Evolutionary conservation across 2,329 filamentous ascomycete genomes (phyloP).

Genomic region (Aureobasidium subglaciale): DNA sequence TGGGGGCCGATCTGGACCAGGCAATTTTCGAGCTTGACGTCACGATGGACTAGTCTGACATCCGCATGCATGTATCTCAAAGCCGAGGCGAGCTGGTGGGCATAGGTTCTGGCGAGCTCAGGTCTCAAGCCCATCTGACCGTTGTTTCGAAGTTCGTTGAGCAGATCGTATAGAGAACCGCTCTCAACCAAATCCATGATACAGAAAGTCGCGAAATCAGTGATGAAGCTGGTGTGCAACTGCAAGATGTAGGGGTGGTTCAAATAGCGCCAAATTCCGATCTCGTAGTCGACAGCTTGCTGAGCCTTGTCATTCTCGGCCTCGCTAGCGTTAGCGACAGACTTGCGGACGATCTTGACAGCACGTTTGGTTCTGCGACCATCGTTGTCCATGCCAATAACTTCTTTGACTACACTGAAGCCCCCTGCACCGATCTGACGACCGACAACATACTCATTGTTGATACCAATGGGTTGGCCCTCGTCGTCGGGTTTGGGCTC

Average conservation of each 20-base stretch:
- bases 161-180: constrained; percentile 57
- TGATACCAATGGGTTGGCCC: constrained; percentile 56
- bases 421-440: constrained; percentile 59
- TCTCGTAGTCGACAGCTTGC: constrained; percentile 62
- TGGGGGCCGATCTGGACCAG: constrained; percentile 42
- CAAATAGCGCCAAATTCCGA: constrained; percentile 60
- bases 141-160: constrained; percentile 46
- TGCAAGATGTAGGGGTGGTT: constrained; percentile 56
- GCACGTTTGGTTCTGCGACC: constrained; percentile 50
- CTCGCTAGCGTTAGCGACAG: constrained; percentile 48
- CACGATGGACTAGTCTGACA: constrained; percentile 58
- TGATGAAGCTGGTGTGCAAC: constrained; percentile 58
- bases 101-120: constrained; percentile 51
- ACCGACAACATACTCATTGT: constrained; percentile 58
- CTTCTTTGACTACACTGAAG: constrained; percentile 61
- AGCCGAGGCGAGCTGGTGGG: constrained; percentile 56
- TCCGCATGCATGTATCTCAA: constrained; percentile 62
- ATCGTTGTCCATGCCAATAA: constrained; percentile 50
- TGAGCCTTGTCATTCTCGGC: constrained; percentile 58
- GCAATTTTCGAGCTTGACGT: constrained; percentile 64
- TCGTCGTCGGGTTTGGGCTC: constrained; percentile 55
- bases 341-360: constrained; percentile 61
- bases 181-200: constrained; percentile 58
- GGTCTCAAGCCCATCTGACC: constrained; percentile 40
- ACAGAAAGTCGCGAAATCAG: constrained; percentile 61